Conservation (phyloP, 768 basidiomycete species). For the Tephrocybe rancida region DNA sequence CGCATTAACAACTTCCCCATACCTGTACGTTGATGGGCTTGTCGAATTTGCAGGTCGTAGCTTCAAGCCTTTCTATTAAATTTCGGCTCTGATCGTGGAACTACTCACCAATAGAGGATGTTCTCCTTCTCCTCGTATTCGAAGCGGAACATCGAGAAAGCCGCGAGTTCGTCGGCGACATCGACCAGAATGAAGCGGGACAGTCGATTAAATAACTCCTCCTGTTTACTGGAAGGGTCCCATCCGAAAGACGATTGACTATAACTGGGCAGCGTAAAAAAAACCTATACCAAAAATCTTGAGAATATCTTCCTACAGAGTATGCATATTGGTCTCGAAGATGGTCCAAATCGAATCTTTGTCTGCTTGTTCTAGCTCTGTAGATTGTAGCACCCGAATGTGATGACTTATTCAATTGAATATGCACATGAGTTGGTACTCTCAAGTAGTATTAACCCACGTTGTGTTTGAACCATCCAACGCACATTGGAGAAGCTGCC, state of each 20-base stretch:
- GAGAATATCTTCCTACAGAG: slow-evolving; percentile 32
- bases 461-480: slow-evolving; percentile 3
- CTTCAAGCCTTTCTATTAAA: slow-evolving; percentile 34
- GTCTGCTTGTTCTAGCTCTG: slow-evolving; percentile 35
- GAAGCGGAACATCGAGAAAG: slow-evolving; percentile 70
- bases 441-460: slow-evolving; percentile 5
- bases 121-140: slow-evolving; percentile 64
- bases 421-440: background rate
- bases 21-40: slow-evolving; percentile 47
- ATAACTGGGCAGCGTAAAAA: slow-evolving; percentile 41
- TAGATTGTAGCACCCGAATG: slow-evolving; percentile 21
- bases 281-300: background rate
- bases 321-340: slow-evolving; percentile 61
- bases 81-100: background rate
- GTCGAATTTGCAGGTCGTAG: slow-evolving; percentile 75
- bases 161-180: slow-evolving; percentile 28
- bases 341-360: slow-evolving; percentile 52
- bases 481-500: slow-evolving; percentile 11
- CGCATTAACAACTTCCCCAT: slow-evolving; percentile 59
- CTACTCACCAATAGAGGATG: slow-evolving; percentile 69
- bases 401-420: slow-evolving; percentile 13
- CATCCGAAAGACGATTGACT: slow-evolving; percentile 64
- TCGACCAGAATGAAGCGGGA: slow-evolving; percentile 64
- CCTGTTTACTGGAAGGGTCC: slow-evolving; percentile 55
- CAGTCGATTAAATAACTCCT: slow-evolving; percentile 59